Evolutionary conservation across 2,329 filamentous ascomycete genomes (phyloP), one percentile per base, ranked within the genome.

Genomic region (Colletotrichum cereale): DNA sequence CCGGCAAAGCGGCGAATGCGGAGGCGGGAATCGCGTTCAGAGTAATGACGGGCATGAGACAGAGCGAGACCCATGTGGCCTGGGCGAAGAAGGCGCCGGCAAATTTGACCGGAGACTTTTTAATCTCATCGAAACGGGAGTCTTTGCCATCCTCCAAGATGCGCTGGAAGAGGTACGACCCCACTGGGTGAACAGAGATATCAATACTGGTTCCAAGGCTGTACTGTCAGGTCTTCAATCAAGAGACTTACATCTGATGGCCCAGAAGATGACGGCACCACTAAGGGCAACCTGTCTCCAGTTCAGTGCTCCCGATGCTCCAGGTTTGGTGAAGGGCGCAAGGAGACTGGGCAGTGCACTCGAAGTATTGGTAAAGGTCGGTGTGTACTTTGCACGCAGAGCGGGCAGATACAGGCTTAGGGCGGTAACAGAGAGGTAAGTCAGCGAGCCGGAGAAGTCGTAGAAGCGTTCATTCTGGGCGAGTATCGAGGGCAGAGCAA

Each of bases 41-140:
- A 2, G 89, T 87, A 7, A 92, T 81, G 11, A 93, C 86, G 14
- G 91, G 91, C 75, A 92, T 83, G 5, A 91, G 83, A 78, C 89
- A 91, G n/a, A 92, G 82, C 2, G 88, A 88, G 2, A 93, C 89
- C 91, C 91, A 93, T 0, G 86, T 85, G 8, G 91, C 90, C 79
- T 93, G 91, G 4, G 86, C 87, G 62, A 82, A 73, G 73, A 81
- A 86, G 18, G 81, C 80, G 55, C 55, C 77, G 3, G 78, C 74
- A 75, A 86, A 85, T 62, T 76, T 78, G 29, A 73, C 66, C 0
- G 82, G 79, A 2, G 79, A 78, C 16, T 75, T 76, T 73, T 82
- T 82, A 69, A 86, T 81, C 56, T 76, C 68, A 67, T 85, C 82
- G 76, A 86, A 86, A 62, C 84, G 83, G 29, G 82, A 81, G 82